phyloP scores from a whole-genome alignment of 306 rosid species.

The Castanea crenata region DNA sequence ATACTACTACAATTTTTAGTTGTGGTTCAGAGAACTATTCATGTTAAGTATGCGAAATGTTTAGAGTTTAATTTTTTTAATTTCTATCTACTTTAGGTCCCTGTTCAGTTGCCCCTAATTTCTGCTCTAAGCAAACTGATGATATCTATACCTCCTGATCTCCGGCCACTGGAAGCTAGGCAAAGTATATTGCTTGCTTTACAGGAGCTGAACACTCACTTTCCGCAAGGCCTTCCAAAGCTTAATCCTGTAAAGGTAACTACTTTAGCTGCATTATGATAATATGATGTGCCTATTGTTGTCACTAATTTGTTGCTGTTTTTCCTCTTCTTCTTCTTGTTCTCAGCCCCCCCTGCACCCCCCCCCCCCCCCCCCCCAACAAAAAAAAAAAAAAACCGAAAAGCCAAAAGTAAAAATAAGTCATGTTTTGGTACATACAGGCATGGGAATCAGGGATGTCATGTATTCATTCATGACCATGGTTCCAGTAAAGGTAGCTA shows the following conservation, averaged over 20 bases:
- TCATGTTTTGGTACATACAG: background rate
- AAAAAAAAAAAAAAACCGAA: background rate
- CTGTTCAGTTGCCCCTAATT: slow-evolving; percentile 84
- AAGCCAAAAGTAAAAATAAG: background rate
- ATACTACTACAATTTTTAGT: background rate
- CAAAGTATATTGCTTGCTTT: slow-evolving; percentile 90
- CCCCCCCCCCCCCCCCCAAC: background rate
- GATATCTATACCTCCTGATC: slow-evolving; percentile 82
- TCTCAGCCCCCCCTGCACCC: no score
- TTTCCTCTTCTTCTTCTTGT: background rate
- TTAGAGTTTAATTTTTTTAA: slow-evolving; percentile 9
- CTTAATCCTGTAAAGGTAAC: slow-evolving; percentile 89
- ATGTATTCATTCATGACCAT: background rate
- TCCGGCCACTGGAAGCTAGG: slow-evolving; percentile 93
- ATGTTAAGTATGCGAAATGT: slow-evolving; percentile 4
- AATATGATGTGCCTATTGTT: slow-evolving; percentile 19
- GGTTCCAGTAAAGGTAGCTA: slow-evolving; percentile 56
- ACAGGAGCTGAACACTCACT: slow-evolving; percentile 83
- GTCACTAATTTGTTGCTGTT: slow-evolving; percentile 6
- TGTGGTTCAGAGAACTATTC: slow-evolving; percentile 4
- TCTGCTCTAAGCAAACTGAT: slow-evolving; percentile 85
- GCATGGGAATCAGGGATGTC: background rate
- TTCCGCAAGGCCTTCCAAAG: slow-evolving; percentile 94
- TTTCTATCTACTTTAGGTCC: slow-evolving; percentile 58
- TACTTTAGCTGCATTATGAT: slow-evolving; percentile 18